phyloP scores from a whole-genome alignment of 2,329 filamentous ascomycete genomes.

The Scorias spongiosa region DNA sequence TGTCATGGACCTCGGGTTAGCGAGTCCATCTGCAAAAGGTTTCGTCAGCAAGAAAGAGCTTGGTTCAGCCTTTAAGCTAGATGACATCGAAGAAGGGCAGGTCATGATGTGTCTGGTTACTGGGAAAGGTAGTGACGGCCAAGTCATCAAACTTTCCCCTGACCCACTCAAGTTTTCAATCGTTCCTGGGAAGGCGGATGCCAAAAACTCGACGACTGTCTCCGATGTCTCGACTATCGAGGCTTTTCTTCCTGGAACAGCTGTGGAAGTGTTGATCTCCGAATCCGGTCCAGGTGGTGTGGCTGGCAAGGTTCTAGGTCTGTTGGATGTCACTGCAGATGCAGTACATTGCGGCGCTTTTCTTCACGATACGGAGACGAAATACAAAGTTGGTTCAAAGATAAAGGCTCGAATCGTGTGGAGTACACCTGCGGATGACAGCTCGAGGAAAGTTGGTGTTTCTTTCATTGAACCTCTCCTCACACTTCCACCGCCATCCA shows the following conservation, averaged over 20 bases:
- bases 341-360: constrained; percentile 66
- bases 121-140: constrained; percentile 59
- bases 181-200: constrained; percentile 3
- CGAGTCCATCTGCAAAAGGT: constrained; percentile 51
- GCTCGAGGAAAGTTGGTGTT: constrained; percentile 65
- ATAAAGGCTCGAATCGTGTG: constrained; percentile 76
- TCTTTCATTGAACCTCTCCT: constrained; percentile 77
- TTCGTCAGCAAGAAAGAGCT: constrained; percentile 80
- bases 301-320: constrained; percentile 78
- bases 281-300: constrained; percentile 63
- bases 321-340: constrained; percentile 82
- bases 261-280: constrained; percentile 68
- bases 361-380: constrained; percentile 54
- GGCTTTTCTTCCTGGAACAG: constrained; percentile 81
- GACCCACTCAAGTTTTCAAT: constrained; percentile 36
- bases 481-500: constrained; percentile 37
- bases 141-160: constrained; percentile 73
- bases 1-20: constrained; percentile 78
- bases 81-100: constrained; percentile 62
- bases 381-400: constrained; percentile 72
- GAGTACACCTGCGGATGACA: constrained; percentile 63
- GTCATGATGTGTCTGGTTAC: constrained; percentile 74
- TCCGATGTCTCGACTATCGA: constrained; percentile 73
- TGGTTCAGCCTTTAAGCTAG: constrained; percentile 47
- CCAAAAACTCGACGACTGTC: constrained; percentile 26